Percentiles rank a stretch among this genome's conserved stretches.
These are phyloP conservation scores for Salvia rosmarinus DNA, from an alignment of 257 asterid genomes.

Conservation along the genomic window DNA sequence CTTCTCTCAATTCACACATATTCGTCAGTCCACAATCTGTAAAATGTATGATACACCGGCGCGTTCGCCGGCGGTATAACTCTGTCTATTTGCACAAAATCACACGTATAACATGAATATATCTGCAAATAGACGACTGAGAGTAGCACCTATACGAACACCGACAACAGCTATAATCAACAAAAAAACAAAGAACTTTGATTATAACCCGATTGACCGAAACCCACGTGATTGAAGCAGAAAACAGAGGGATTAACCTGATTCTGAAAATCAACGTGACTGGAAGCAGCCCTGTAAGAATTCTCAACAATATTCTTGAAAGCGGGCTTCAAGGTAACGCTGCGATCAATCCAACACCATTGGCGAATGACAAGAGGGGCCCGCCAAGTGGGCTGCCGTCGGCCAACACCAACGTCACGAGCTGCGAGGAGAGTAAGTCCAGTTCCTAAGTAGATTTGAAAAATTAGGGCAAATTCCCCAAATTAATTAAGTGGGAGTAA, in stretches of 20 bases:
- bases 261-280: constrained; percentile 50
- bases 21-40: background rate
- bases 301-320: constrained; percentile 46
- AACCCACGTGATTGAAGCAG: background rate
- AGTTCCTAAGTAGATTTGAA: constrained; percentile 38
- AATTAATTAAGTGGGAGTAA: too few relatives aligned
- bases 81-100: background rate
- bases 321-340: constrained; percentile 44
- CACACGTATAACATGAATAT: background rate
- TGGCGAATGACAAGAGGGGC: constrained; percentile 55
- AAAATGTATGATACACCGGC: background rate
- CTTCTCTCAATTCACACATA: constrained; percentile 8
- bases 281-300: constrained; percentile 52
- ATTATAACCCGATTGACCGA: constrained; percentile 10
- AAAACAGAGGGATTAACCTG: constrained; percentile 47
- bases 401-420: constrained; percentile 45
- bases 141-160: background rate
- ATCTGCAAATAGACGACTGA: background rate
- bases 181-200: background rate
- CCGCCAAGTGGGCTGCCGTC: constrained; percentile 55
- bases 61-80: background rate
- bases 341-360: constrained; percentile 64
- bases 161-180: background rate
- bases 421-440: constrained; percentile 48
- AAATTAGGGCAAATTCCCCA: too few relatives aligned